Conservation (phyloP, 1,284 basidiomycete genomes). For the Schizophyllum commune region DNA sequence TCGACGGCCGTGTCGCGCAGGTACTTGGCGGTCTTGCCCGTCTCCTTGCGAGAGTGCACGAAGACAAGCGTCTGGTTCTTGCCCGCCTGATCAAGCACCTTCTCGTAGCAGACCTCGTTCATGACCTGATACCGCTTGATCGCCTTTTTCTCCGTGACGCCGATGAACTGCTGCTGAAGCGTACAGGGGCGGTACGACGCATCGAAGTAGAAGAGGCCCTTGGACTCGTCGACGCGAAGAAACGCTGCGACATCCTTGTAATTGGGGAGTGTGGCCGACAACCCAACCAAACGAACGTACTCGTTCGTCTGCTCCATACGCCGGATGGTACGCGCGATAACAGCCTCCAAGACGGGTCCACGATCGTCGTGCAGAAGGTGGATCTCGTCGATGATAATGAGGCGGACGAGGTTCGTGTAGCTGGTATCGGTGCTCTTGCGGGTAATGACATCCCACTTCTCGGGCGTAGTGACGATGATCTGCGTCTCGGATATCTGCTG, state of each 20-base stretch:
- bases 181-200: slow-evolving; percentile 90
- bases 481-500: slow-evolving; percentile 96
- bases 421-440: slow-evolving; percentile 96
- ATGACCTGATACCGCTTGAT: slow-evolving; percentile 98
- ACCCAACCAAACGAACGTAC: slow-evolving; percentile 89
- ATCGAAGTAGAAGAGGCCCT: slow-evolving; percentile 97
- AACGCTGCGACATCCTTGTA: slow-evolving; percentile 99
- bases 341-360: slow-evolving; percentile 92
- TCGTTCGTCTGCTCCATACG: slow-evolving; percentile 93
- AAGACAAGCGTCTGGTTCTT: slow-evolving; percentile 93
- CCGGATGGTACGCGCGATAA: slow-evolving; percentile 88
- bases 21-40: slow-evolving; percentile 94
- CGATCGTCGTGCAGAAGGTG: slow-evolving; percentile 97
- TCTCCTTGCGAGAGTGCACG: slow-evolving; percentile 97
- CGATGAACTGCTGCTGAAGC: slow-evolving; percentile 95
- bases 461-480: slow-evolving; percentile 98
- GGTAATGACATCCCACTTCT: slow-evolving; percentile 99
- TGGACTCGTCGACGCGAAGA: slow-evolving; percentile 88
- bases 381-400: slow-evolving; percentile 98
- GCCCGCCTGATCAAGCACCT: slow-evolving; percentile 89
- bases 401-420: slow-evolving; percentile 94
- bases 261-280: slow-evolving; percentile 96
- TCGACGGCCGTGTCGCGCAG: slow-evolving; percentile 94
- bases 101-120: slow-evolving; percentile 99
- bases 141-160: slow-evolving; percentile 98